Evolutionary conservation across 345 rosid genomes (phyloP).

Genomic region (Citrus australasica): DNA sequence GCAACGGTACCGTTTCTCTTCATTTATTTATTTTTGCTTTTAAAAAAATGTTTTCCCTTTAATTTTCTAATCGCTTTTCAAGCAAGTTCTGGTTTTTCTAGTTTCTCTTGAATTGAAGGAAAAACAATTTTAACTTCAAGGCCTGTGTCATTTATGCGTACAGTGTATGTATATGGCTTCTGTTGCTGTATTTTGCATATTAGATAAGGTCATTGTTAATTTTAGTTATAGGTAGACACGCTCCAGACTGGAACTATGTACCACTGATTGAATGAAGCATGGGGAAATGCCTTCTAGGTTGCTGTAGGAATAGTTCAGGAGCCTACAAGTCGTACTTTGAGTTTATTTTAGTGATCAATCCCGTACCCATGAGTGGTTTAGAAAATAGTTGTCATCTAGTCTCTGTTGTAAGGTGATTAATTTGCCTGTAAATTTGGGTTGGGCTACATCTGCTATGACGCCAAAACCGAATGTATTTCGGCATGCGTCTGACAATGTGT

Average conservation of each 20-base stretch:
- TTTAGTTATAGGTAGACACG: not conserved
- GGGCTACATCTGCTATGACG: not conserved
- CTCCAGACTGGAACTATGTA: not conserved
- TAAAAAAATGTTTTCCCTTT: not conserved
- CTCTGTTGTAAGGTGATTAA: too few relatives aligned
- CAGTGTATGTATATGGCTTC: not conserved
- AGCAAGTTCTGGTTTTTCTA: not conserved
- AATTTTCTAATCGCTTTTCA: not conserved
- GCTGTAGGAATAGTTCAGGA: not conserved
- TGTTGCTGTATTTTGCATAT: not conserved
- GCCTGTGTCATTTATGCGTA: not conserved
- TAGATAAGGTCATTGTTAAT: too few relatives aligned
- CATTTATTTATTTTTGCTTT: not conserved
- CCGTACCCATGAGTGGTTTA: too few relatives aligned
- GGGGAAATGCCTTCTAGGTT: not conserved
- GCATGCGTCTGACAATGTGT: not conserved
- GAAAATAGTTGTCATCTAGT: too few relatives aligned
- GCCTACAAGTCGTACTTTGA: not conserved
- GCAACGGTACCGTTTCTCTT: constrained; percentile 19
- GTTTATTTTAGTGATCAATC: too few relatives aligned
- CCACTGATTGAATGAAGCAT: not conserved
- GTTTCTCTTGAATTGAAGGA: not conserved
- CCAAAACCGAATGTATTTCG: not conserved
- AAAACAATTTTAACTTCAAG: not conserved
- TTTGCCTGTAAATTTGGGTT: not conserved